phyloP scores from a whole-genome alignment of 2,329 filamentous ascomycete species.

The Alternaria atra region DNA sequence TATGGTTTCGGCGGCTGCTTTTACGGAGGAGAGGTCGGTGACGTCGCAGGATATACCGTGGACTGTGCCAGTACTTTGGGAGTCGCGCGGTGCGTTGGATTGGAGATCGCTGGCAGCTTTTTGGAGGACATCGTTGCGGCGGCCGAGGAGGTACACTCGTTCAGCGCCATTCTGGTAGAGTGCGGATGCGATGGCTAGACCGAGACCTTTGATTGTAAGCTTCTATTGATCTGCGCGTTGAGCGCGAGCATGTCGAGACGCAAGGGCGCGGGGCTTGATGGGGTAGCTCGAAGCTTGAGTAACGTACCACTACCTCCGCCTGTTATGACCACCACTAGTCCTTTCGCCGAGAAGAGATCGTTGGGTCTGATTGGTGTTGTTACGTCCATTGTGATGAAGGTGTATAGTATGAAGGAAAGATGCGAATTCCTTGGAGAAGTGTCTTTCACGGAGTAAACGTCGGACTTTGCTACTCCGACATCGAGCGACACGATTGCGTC shows the following conservation, averaged over 20 bases:
- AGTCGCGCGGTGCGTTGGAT: constrained; percentile 36
- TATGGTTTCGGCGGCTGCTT: constrained; percentile 54
- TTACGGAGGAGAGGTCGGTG: constrained; percentile 53
- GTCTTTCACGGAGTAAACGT: constrained; percentile 14
- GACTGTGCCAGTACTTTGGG: constrained; percentile 38
- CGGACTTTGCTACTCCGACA: constrained; percentile 18
- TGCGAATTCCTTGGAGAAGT: neutral
- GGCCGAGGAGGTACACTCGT: constrained; percentile 58
- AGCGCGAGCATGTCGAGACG: constrained; percentile 1
- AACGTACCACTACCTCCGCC: constrained; percentile 53
- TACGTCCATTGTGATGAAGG: constrained; percentile 45
- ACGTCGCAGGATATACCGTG: constrained; percentile 56
- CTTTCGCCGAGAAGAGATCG: constrained; percentile 53
- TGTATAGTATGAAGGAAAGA: neutral
- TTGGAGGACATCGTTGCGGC: constrained; percentile 53
- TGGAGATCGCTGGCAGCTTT: constrained; percentile 50
- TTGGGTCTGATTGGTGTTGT: constrained; percentile 43
- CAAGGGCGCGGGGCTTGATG: constrained; percentile 31
- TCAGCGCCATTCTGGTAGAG: constrained; percentile 54
- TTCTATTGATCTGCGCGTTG: neutral
- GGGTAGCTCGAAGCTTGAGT: constrained; percentile 33
- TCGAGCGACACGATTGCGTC: constrained; percentile 18
- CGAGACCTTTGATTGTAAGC: constrained; percentile 43
- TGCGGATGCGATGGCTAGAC: constrained; percentile 52
- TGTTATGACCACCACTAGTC: constrained; percentile 53